Evolutionary conservation across 2,329 filamentous ascomycete genomes (phyloP), one percentile per base, ranked within the genome.

Genomic region (Byssothecium circinans): DNA sequence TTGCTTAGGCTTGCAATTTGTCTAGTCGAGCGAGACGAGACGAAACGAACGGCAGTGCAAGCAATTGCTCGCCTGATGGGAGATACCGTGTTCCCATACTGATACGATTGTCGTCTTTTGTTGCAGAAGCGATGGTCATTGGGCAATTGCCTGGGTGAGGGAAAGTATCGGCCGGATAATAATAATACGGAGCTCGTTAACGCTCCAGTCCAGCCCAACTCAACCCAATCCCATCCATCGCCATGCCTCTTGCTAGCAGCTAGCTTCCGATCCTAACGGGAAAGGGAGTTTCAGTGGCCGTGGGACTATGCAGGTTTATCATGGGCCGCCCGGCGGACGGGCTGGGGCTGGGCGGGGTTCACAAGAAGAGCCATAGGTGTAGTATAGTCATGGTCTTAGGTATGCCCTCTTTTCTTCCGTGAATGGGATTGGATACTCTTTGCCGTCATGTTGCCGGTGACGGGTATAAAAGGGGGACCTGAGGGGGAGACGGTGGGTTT

Each of bases 231-330:
- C 66, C 56, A 57, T 62, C 63, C 32, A 54, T 63, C 61, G 61
- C 58, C 62, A 64, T 56, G 60, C 62, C 63, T 56, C 49, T 53
- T 60, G 10, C 29, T 14, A 32, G 10, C 14, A 8, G 14, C 14
- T n/a, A 52, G 54, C 58, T 52, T 65, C 67, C 65, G 67, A 58
- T 60, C 59, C 14, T 54, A 60, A 62, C 68, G 66, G 65, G 53
- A 70, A 49, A 45, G 40, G n/a, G 37, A 39, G 55, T 60, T 54
- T 69, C 67, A 69, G 56, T 69, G 67, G 67, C 62, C 52, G 60
- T 64, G 65, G 61, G 61, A 62, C 52, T 64, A 70, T 72, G 69
- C 69, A 68, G 52, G 61, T 66, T 58, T 64, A 71, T 71, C 70
- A 71, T 61, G 52, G 54, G 57, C 54, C 57, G 54, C 57, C 54